A percentile compares a stretch with the other conserved stretches of the same genome.
phyloP scores from a whole-genome alignment of 2,329 filamentous ascomycete species.

The Calonectria leucothoes region DNA sequence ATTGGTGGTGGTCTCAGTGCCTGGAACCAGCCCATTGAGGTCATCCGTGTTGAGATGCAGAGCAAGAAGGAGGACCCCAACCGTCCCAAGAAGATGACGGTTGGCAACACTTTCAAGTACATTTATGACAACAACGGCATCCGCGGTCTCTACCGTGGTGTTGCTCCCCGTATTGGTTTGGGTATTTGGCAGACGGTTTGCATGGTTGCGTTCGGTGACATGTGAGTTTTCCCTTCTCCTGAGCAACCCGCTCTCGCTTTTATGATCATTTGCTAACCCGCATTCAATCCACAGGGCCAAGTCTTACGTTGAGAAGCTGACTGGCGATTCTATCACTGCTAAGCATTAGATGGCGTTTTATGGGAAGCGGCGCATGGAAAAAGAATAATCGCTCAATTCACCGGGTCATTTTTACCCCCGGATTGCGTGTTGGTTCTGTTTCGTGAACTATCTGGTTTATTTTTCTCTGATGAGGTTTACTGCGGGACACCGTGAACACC shows the following conservation, averaged over 20 bases:
- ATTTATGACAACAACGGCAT: slow-evolving; percentile 92
- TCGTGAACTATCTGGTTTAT: slow-evolving; percentile 28
- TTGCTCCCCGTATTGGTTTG: slow-evolving; percentile 92
- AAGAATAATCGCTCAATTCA: slow-evolving; percentile 30
- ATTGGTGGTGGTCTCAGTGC: slow-evolving; percentile 94
- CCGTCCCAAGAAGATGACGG: slow-evolving; percentile 98
- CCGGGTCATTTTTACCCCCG: slow-evolving; percentile 21
- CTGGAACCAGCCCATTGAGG: slow-evolving; percentile 99
- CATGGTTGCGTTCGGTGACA: slow-evolving; percentile 99
- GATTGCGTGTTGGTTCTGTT: slow-evolving; percentile 30
- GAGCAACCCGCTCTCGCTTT: neutral
- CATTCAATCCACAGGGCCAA: slow-evolving; percentile 65
- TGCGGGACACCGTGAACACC: neutral
- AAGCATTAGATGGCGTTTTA: slow-evolving; percentile 70
- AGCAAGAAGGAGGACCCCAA: slow-evolving; percentile 98
- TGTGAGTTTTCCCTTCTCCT: slow-evolving; percentile 69
- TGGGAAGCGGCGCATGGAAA: slow-evolving; percentile 27
- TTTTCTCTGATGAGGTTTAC: slow-evolving; percentile 24
- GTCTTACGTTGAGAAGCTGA: slow-evolving; percentile 74
- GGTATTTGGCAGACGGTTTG: slow-evolving; percentile 99
- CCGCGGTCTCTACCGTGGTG: slow-evolving; percentile 94
- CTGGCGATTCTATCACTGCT: slow-evolving; percentile 71
- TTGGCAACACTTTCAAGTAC: slow-evolving; percentile 85
- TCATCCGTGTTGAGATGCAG: slow-evolving; percentile 99
- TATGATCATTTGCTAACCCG: slow-evolving; percentile 13